These are phyloP conservation scores for Aspergillus pseudoviridinutans DNA, from an alignment of 2,329 filamentous ascomycete genomes.

Conservation along the genomic window DNA sequence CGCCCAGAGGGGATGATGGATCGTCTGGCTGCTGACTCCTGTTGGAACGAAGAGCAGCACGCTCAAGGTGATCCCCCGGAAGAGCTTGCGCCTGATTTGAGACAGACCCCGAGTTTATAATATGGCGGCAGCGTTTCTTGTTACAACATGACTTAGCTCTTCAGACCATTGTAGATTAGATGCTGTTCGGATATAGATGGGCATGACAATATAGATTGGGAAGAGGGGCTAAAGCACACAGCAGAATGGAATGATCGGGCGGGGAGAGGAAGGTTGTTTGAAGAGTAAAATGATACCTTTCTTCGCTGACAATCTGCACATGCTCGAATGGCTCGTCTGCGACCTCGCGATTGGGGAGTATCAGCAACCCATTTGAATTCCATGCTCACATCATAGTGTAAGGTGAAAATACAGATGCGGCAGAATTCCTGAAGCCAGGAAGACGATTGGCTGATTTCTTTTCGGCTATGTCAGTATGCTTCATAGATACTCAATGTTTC, in stretches of 20 bases:
- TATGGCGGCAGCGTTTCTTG: slow-evolving; percentile 34
- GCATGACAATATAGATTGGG: background rate
- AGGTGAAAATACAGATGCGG: background rate
- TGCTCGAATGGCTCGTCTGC: slow-evolving; percentile 27
- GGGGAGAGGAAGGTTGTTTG: background rate
- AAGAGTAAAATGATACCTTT: slow-evolving; percentile 20
- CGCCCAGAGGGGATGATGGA: background rate
- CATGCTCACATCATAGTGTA: slow-evolving; percentile 16
- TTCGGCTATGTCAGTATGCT: background rate
- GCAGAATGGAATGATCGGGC: background rate
- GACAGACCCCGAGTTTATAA: slow-evolving; percentile 12
- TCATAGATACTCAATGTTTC: background rate
- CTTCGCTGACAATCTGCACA: slow-evolving; percentile 30
- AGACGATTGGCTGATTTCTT: background rate
- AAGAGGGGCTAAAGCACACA: background rate
- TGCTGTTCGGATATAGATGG: background rate
- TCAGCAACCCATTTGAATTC: slow-evolving; percentile 34
- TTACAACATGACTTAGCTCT: background rate
- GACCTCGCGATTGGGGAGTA: slow-evolving; percentile 30
- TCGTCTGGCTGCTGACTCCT: background rate
- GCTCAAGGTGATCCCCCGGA: background rate
- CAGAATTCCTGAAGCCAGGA: background rate
- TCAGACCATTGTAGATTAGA: background rate
- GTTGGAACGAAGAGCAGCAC: background rate
- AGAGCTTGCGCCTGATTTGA: background rate